Conservation (phyloP, 75 land plant genomes). For the Selaginella tamariscina region DNA sequence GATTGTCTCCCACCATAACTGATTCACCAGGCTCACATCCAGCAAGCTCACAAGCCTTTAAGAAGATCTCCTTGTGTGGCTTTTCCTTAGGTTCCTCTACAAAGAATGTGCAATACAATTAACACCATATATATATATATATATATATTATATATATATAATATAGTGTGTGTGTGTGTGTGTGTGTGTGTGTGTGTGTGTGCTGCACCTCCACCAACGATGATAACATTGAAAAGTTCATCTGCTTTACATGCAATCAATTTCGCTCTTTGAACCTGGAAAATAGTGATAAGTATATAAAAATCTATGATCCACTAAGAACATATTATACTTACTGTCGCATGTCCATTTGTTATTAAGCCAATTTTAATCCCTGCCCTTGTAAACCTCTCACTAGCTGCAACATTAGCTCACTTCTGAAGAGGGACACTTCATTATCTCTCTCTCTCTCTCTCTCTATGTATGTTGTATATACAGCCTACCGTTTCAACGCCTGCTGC, state of each 20-base stretch:
- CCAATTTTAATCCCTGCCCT: slow-evolving; percentile 34
- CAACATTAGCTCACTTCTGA: slow-evolving; percentile 30
- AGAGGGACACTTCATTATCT: slow-evolving; percentile 24
- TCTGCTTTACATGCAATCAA: slow-evolving; percentile 33
- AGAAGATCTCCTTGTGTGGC: slow-evolving; percentile 36
- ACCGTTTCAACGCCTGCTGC: slow-evolving; percentile 35
- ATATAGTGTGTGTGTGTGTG: too few species aligned
- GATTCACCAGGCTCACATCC: slow-evolving; percentile 29
- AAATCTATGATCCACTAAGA: neutral
- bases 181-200: too few species aligned
- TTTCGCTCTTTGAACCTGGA: slow-evolving; percentile 37
- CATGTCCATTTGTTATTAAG: slow-evolving; percentile 29
- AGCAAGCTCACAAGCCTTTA: slow-evolving; percentile 34
- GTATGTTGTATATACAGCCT: slow-evolving; percentile 14
- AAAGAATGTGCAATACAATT: neutral
- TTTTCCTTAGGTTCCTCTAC: slow-evolving; percentile 38
- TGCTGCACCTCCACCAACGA: slow-evolving; percentile 36
- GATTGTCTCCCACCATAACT: slow-evolving; percentile 39
- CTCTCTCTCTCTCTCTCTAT: too few species aligned
- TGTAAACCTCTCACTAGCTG: slow-evolving; percentile 21
- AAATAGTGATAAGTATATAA: neutral
- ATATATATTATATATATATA: too few species aligned
- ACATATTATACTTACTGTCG: neutral
- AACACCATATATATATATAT: too few species aligned
- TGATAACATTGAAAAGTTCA: slow-evolving; percentile 31